phyloP scores from a whole-genome alignment of 805 yeast species.

The Wilhelminamyces savonicus region DNA sequence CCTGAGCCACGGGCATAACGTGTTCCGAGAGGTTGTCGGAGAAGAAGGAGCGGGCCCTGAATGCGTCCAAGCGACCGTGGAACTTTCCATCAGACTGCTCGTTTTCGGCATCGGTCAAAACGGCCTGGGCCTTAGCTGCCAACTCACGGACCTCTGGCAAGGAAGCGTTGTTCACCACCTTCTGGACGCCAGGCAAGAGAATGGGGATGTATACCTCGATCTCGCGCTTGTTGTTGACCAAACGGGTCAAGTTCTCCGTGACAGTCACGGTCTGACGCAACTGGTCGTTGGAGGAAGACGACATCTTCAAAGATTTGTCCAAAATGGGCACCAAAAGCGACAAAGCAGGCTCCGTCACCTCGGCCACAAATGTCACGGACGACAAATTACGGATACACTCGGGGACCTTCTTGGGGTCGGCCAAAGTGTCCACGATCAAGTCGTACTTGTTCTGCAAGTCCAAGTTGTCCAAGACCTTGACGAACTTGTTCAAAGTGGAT shows the following conservation, averaged over 20 bases:
- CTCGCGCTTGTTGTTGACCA: constrained; percentile 90
- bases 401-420: constrained; percentile 85
- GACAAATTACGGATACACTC: constrained; percentile 83
- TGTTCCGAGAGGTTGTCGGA: constrained; percentile 11
- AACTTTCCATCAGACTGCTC: constrained; percentile 64
- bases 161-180: constrained; percentile 84
- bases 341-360: constrained; percentile 94
- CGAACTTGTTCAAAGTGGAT: constrained; percentile 62
- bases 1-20: constrained; percentile 4
- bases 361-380: constrained; percentile 95
- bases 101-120: constrained; percentile 73
- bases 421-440: constrained; percentile 76
- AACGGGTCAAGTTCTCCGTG: constrained; percentile 89
- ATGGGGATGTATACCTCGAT: constrained; percentile 83
- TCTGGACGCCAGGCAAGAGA: constrained; percentile 85
- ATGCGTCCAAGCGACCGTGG: constrained; percentile 63
- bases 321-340: constrained; percentile 87
- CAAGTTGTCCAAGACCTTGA: constrained; percentile 82
- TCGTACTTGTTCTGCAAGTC: constrained; percentile 86
- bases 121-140: constrained; percentile 80
- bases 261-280: constrained; percentile 95
- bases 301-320: constrained; percentile 78
- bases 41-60: constrained; percentile 45
- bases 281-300: constrained; percentile 91
- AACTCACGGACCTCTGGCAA: constrained; percentile 94